Conservation (phyloP, 2,329 filamentous ascomycete species). For the Aspergillus hiratsukae region DNA sequence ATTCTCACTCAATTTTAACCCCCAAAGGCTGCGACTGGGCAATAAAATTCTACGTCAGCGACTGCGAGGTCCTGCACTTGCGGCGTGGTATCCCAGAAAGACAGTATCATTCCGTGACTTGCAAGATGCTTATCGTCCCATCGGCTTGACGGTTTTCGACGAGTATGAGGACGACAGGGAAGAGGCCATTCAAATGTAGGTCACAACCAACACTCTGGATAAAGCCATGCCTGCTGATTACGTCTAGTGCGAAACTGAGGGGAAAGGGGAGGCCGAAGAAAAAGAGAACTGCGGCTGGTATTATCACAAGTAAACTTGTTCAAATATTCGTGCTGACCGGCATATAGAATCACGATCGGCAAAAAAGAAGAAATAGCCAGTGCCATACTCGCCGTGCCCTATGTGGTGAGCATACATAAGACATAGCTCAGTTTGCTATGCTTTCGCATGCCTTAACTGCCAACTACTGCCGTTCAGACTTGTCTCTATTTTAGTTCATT, state of each 20-base stretch:
- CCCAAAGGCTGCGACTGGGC: conserved; percentile 72
- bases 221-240: neutral
- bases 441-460: too few species aligned
- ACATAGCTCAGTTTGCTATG: too few species aligned
- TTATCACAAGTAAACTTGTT: conserved; percentile 6
- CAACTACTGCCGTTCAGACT: too few species aligned
- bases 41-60: conserved; percentile 90
- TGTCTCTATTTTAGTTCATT: too few species aligned
- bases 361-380: conserved; percentile 26
- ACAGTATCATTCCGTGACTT: conserved; percentile 69
- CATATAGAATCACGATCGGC: conserved; percentile 21
- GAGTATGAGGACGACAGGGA: conserved; percentile 75
- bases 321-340: neutral
- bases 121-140: conserved; percentile 60
- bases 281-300: conserved; percentile 60
- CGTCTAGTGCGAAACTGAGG: conserved; percentile 63
- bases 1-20: conserved; percentile 90
- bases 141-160: conserved; percentile 65
- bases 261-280: conserved; percentile 90
- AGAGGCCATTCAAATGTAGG: conserved; percentile 59
- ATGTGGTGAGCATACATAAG: too few species aligned
- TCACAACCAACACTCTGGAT: conserved; percentile 3
- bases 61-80: conserved; percentile 74
- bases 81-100: conserved; percentile 81
- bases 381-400: too few species aligned